Percentiles rank a stretch among this genome's conserved stretches.
Evolutionary conservation across 2,329 filamentous ascomycete species (phyloP).

Genomic region (Pseudogymnoascus verrucosus): DNA sequence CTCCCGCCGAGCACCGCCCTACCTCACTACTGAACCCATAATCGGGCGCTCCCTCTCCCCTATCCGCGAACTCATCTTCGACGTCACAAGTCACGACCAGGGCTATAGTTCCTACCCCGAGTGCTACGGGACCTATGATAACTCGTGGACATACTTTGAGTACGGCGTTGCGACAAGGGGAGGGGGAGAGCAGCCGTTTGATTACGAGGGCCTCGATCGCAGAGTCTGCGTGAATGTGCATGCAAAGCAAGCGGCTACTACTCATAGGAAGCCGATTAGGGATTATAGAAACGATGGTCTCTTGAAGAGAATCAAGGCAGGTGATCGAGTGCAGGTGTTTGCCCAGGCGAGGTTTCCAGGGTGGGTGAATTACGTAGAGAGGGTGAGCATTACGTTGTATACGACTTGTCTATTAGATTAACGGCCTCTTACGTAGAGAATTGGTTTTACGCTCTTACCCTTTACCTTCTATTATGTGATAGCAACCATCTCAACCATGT

Average conservation of each 20-base stretch:
- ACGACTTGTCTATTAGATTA: background rate
- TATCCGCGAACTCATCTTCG: background rate
- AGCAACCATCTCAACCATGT: background rate
- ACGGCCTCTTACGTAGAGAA: background rate
- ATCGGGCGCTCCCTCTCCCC: background rate
- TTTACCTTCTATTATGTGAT: background rate
- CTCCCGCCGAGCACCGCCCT: background rate
- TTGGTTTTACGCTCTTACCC: background rate
- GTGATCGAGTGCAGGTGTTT: background rate
- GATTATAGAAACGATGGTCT: background rate
- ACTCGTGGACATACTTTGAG: background rate
- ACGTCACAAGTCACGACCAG: background rate
- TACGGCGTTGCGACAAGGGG: background rate
- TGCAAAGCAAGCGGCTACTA: background rate
- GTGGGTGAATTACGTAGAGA: background rate
- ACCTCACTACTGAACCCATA: background rate
- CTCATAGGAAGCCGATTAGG: background rate
- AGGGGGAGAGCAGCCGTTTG: background rate
- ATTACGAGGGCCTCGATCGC: background rate
- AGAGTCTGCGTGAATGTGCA: background rate
- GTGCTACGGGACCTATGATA: background rate
- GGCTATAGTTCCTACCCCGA: background rate
- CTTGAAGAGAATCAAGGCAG: background rate
- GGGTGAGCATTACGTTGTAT: background rate
- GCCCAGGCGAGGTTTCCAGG: background rate